phyloP scores from a whole-genome alignment of 192 early-diverging fungal genomes.

The Thoreauomyces humboldtii region DNA sequence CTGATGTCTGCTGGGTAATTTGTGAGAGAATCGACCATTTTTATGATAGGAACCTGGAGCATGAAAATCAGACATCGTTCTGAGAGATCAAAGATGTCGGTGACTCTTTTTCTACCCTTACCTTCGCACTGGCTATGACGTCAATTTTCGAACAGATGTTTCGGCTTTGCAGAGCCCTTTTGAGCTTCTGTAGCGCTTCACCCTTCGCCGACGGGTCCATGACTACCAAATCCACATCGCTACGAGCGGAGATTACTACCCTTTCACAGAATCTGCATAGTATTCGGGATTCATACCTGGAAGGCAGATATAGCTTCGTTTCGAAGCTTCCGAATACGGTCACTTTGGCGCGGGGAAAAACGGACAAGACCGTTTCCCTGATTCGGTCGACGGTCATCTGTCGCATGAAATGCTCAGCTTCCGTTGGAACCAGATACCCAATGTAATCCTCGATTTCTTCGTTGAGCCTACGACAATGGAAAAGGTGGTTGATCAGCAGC shows the following conservation, averaged over 20 bases:
- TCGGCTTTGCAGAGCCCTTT: no score
- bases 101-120: slow-evolving; percentile 13
- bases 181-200: no score
- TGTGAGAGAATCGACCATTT: slow-evolving; percentile 75
- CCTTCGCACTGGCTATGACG: slow-evolving; percentile 64
- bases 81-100: neutral
- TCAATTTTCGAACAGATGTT: slow-evolving; percentile 49
- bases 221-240: slow-evolving; percentile 64
- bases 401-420: slow-evolving; percentile 77
- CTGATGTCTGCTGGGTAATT: slow-evolving; percentile 78
- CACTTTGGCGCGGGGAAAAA: slow-evolving; percentile 47
- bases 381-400: slow-evolving; percentile 66
- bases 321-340: slow-evolving; percentile 85
- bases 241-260: slow-evolving; percentile 28
- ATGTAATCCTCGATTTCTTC: slow-evolving; percentile 77
- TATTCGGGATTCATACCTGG: slow-evolving; percentile 41
- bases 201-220: slow-evolving; percentile 3
- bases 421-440: slow-evolving; percentile 76
- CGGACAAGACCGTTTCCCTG: slow-evolving; percentile 37
- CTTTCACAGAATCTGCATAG: neutral
- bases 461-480: slow-evolving; percentile 31
- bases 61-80: no score
- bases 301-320: slow-evolving; percentile 83
- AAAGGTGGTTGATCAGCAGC: neutral
- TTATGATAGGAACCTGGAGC: slow-evolving; percentile 84